Base-by-base conservation (phyloP, 306 rosid genomes). In the Astragalus membranaceus region DNA sequence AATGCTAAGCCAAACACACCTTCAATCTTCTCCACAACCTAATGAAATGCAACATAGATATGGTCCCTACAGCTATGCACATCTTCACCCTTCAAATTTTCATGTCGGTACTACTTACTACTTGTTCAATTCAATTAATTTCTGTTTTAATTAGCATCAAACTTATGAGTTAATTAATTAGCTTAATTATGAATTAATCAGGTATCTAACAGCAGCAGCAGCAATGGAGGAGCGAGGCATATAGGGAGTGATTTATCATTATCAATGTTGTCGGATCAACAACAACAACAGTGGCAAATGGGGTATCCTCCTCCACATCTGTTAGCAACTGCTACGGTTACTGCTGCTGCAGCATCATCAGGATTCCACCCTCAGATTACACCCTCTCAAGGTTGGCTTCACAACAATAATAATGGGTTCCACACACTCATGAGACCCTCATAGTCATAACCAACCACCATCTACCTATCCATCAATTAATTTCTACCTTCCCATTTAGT, bases 301-400 rank as follows among this genome's bases (percentile, higher is more conserved):
- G 81, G 85, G 44, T 81, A 81, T 70, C 82, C 88, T 32, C 23
- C 23, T 20, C 23, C 85, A 41, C 91, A 72, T 78, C 46, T 75
- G 67, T 78, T 78, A 74, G 87, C 96, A 83, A 82, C 41, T 2
- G 81, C 41, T 2, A 35, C 39, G 0, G 7, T 3, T 35, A 4
- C 49, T 37, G 49, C 77, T 82, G 94, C 97, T 86, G 99, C 99
- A 95, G 99, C 99, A 95, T 95, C 99, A 95, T 95, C 99, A 95
- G 99, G 99, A 95, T 95, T 95, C 99, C 85, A 88, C 77, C 87
- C 71, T 41, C 98, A 87, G 82, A 87, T 78, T 39, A 87, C 81
- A 58, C 56, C 81, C 32, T 61, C 80, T 16, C 88, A 83, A 80
- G 73, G 76, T 81, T 82, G 90, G 96, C 82, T 78, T 83, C 95